Percentiles rank a stretch among this genome's conserved stretches.
Conservation (phyloP, 768 basidiomycete genomes). For the Mycena indigotica region DNA sequence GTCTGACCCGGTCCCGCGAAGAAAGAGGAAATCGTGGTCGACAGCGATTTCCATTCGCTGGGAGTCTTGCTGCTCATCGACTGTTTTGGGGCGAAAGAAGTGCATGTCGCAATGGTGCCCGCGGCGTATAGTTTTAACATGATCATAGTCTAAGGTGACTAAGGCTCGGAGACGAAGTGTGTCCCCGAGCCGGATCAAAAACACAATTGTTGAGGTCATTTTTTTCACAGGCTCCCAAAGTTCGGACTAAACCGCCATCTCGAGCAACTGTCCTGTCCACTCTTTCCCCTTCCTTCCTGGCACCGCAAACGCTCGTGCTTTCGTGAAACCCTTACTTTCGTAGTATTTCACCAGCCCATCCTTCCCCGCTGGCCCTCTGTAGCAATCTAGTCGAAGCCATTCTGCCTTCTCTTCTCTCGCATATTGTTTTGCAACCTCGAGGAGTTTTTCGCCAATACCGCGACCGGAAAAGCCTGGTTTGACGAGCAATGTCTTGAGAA, state of each 20-base stretch:
- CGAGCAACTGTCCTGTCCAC: conserved; percentile 20
- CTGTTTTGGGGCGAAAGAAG: conserved; percentile 11
- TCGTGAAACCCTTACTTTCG: conserved; percentile 9
- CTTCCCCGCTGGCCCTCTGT: conserved; percentile 14
- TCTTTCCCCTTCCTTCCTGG: neutral
- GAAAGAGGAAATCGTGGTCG: conserved; percentile 65
- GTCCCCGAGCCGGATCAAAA: no score
- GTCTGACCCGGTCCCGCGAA: conserved; percentile 81
- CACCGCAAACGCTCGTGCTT: conserved; percentile 11
- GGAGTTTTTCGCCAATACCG: conserved; percentile 13
- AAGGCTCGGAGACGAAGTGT: no score
- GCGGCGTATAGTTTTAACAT: neutral
- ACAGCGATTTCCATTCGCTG: conserved; percentile 69
- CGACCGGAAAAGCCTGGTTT: conserved; percentile 6
- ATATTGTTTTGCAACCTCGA: conserved; percentile 5
- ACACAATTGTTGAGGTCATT: no score
- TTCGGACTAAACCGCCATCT: conserved; percentile 6
- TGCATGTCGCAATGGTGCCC: conserved; percentile 2
- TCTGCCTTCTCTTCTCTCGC: conserved; percentile 14
- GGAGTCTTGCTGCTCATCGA: conserved; percentile 2
- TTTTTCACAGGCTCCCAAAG: neutral
- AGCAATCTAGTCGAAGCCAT: conserved; percentile 19
- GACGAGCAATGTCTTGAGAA: conserved; percentile 11
- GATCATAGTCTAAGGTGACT: no score
- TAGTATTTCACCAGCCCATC: conserved; percentile 18